Base-by-base conservation (phyloP, 495 filamentous ascomycete species). In the Hyphodiscus hymeniophilus region DNA sequence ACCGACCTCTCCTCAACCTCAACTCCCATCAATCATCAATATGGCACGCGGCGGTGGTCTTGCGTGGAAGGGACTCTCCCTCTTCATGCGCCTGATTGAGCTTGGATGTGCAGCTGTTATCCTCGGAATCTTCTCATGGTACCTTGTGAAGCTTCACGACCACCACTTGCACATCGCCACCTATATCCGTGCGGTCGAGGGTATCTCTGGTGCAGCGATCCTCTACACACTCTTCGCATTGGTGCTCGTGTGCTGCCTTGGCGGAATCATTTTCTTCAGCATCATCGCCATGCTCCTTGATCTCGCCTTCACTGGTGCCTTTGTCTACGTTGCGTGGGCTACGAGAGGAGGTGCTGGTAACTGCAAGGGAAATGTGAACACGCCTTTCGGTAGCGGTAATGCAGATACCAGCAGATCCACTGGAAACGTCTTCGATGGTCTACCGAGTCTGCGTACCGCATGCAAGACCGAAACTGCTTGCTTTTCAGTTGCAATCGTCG, bases 71-170 rank as follows among this genome's bases (percentile, higher is more conserved):
- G 62, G 73, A 38, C 59, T 80, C 26, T 77, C 81, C 50, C 76
- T 80, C 52, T 69, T 80, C 58, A 62, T 88, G 50, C 82, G 85
- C 50, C 56, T 67, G 38, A 63, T 94, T n/a, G 74, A 87, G 56
- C 84, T 91, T 66, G 70, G 79, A 59, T 83, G 76, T 58, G 69
- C 79, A 21, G 81, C 71, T 47, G 69, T 92, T 47, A 76, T 90
- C 46, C 74, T 94, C 40, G 86, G 79, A 60, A 78, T 94, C 51
- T 90, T 82, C 74, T 86, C 83, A 21, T 94, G 85, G 65, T 82
- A 80, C 68, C 70, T 85, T 21, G 71, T 77, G 1, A 64, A 71
- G 18, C 78, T 88, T 10, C 45, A 71, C 40, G 70, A 76, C 52
- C 74, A 84, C 63, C 51, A 77, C 54, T 60, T 77, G 17, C 34